These are phyloP conservation scores for Mortierella sp. DNA, from an alignment of 371 early-diverging fungal species.

Conservation along the genomic window DNA sequence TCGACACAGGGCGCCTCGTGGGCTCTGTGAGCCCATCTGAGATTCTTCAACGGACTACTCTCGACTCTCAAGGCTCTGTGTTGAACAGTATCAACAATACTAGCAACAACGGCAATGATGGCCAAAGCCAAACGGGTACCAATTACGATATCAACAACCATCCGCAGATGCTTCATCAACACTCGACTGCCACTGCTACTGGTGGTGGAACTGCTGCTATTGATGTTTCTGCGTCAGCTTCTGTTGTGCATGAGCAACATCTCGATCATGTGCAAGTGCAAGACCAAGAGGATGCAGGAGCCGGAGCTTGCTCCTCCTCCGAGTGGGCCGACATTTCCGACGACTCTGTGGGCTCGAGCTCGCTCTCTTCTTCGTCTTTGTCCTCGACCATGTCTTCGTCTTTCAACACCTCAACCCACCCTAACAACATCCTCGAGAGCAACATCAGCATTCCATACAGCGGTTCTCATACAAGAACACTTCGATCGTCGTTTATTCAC, in stretches of 20 bases:
- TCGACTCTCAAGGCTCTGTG: conserved; percentile 6
- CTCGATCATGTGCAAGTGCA: conserved; percentile 10
- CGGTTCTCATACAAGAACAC: background rate
- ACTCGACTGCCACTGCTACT: conserved; percentile 4
- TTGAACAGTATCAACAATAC: background rate
- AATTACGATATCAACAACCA: conserved; percentile 48
- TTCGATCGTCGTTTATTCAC: conserved; percentile 23
- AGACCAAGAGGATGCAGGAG: background rate
- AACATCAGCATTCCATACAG: background rate
- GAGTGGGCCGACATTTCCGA: conserved; percentile 46
- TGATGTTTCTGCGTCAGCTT: no score
- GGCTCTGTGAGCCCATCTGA: conserved; percentile 55
- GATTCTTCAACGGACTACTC: conserved; percentile 37
- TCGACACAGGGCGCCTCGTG: conserved; percentile 50
- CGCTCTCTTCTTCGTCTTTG: conserved; percentile 34
- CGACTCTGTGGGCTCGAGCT: conserved; percentile 28
- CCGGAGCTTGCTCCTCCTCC: conserved; percentile 6
- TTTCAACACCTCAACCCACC: background rate
- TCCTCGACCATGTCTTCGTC: conserved; percentile 31
- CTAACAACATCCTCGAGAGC: background rate
- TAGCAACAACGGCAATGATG: conserved; percentile 6
- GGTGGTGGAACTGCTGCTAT: no score
- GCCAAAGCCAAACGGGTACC: conserved; percentile 1
- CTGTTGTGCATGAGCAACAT: conserved; percentile 10
- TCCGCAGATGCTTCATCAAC: conserved; percentile 45